Evolutionary conservation across 257 asterid species (phyloP).

Genomic region (Nicotiana tabacum): DNA sequence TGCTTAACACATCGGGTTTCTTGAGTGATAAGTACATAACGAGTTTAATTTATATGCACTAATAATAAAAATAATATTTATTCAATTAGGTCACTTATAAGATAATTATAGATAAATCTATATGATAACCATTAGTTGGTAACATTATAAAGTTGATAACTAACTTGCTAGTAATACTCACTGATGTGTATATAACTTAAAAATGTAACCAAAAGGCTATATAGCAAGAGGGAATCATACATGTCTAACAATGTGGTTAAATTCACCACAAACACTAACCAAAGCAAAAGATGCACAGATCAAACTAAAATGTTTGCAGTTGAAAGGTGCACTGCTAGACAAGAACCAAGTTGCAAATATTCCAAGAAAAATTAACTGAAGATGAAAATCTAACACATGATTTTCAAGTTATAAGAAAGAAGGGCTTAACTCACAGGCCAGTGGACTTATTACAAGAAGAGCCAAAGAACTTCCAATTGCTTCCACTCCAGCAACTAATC

Average conservation of each 20-base stretch:
- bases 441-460: constrained; percentile 62
- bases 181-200: too few species aligned
- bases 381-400: neutral
- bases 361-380: neutral
- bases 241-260: neutral
- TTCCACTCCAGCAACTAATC: neutral
- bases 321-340: constrained; percentile 70
- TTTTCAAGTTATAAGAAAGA: neutral
- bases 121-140: too few species aligned
- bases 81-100: too few species aligned
- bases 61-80: too few species aligned
- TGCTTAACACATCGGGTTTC: constrained; percentile 5
- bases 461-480: neutral
- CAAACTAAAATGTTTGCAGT: constrained; percentile 89
- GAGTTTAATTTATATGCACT: too few species aligned
- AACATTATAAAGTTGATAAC: too few species aligned
- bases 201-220: neutral
- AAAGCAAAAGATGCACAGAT: constrained; percentile 66
- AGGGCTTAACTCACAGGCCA: constrained; percentile 54
- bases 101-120: too few species aligned
- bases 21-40: neutral
- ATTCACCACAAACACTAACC: constrained; percentile 10
- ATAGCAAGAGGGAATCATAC: neutral
- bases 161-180: too few species aligned
- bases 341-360: constrained; percentile 71